Conservation (phyloP, 805 yeast genomes). For the Candida golubevii region DNA sequence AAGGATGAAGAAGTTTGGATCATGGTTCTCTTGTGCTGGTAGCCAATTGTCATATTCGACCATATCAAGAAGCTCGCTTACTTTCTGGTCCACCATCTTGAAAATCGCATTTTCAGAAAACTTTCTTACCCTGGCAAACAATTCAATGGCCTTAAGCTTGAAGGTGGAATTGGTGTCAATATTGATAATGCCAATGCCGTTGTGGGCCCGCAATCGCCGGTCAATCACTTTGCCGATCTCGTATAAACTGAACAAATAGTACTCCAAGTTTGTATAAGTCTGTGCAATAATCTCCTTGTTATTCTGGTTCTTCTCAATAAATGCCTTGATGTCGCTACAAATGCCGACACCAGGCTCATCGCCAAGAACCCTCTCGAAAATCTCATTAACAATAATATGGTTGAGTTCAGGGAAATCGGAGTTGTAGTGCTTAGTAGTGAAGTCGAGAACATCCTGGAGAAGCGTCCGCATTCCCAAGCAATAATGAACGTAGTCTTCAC, state of each 20-base stretch:
- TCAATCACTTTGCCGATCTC: conserved; percentile 55
- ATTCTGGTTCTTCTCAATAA: conserved; percentile 57
- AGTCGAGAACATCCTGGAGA: conserved; percentile 58
- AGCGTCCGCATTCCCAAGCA: conserved; percentile 71
- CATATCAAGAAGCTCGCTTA: conserved; percentile 74
- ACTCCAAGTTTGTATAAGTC: conserved; percentile 81
- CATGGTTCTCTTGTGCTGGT: conserved; percentile 44
- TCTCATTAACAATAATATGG: conserved; percentile 55
- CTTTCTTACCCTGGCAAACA: conserved; percentile 57
- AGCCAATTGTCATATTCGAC: conserved; percentile 82
- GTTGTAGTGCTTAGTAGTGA: conserved; percentile 60
- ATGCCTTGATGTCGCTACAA: conserved; percentile 52
- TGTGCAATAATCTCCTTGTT: conserved; percentile 90
- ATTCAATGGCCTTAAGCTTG: conserved; percentile 46
- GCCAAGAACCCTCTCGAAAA: conserved; percentile 64
- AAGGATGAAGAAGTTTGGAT: conserved; percentile 69
- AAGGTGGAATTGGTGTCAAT: conserved; percentile 37
- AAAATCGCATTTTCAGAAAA: conserved; percentile 78
- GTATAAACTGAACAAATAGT: conserved; percentile 69
- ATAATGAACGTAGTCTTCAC: conserved; percentile 81
- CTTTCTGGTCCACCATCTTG: conserved; percentile 74
- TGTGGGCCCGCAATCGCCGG: conserved; percentile 31
- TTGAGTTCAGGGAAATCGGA: conserved; percentile 56
- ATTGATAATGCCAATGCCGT: conserved; percentile 38
- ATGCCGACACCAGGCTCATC: conserved; percentile 49